A percentile compares a stretch with the other conserved stretches of the same genome.
These are phyloP conservation scores for Podaxis carcinomalis DNA, from an alignment of 768 basidiomycete genomes.

Conservation along the genomic window DNA sequence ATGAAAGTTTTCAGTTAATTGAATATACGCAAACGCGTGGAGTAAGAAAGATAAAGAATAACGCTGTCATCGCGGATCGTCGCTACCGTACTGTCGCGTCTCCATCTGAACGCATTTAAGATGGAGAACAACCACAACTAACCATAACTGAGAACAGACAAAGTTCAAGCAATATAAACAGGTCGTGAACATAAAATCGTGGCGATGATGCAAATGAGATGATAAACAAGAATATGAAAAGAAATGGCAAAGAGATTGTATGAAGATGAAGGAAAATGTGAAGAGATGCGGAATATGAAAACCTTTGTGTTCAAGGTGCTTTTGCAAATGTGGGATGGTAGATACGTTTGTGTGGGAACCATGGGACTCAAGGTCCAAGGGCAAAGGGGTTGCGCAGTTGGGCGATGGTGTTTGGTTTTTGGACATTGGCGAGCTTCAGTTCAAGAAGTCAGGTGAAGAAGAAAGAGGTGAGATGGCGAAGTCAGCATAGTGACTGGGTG, in stretches of 20 bases:
- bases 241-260: conserved; percentile 17
- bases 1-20: background rate
- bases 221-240: conserved; percentile 11
- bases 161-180: conserved; percentile 16
- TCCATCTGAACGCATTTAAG: background rate
- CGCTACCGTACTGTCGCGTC: conserved; percentile 2
- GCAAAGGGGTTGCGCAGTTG: conserved; percentile 4
- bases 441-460: conserved; percentile 43
- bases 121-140: background rate
- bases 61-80: conserved; percentile 13
- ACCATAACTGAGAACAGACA: background rate
- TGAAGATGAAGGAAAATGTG: conserved; percentile 21
- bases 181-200: conserved; percentile 12
- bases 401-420: conserved; percentile 10
- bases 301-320: background rate
- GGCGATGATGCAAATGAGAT: conserved; percentile 13
- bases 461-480: conserved; percentile 40
- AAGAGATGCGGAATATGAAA: conserved; percentile 11
- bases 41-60: conserved; percentile 13
- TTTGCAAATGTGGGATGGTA: background rate
- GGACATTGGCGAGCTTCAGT: conserved; percentile 26
- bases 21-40: conserved; percentile 8
- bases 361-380: conserved; percentile 1
- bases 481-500: conserved; percentile 28
- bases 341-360: background rate